phyloP scores from a whole-genome alignment of 2,329 filamentous ascomycete species.

The Calonectria hongkongensis region DNA sequence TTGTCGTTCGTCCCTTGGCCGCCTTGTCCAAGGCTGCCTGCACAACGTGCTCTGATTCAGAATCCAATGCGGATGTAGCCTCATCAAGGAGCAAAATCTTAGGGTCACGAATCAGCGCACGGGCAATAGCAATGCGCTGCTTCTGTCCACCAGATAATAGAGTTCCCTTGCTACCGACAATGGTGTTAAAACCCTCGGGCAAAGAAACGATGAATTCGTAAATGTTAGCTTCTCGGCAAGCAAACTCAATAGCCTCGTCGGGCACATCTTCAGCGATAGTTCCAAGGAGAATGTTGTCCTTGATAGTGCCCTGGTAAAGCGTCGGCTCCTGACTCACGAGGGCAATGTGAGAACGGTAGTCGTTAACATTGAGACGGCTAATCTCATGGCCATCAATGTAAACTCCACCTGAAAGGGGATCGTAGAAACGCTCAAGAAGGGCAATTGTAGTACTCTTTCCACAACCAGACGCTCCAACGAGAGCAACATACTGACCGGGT shows the following conservation, averaged over 20 bases:
- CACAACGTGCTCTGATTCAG: slow-evolving; percentile 85
- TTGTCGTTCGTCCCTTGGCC: slow-evolving; percentile 89
- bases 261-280: slow-evolving; percentile 79
- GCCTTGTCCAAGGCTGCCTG: slow-evolving; percentile 88
- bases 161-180: slow-evolving; percentile 90
- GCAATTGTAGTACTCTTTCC: slow-evolving; percentile 97
- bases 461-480: slow-evolving; percentile 95
- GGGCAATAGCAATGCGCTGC: slow-evolving; percentile 94
- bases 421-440: slow-evolving; percentile 95
- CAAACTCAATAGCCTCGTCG: slow-evolving; percentile 84
- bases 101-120: slow-evolving; percentile 92
- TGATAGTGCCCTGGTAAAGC: slow-evolving; percentile 93
- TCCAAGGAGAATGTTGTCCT: slow-evolving; percentile 91
- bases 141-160: slow-evolving; percentile 94
- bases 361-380: slow-evolving; percentile 85
- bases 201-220: slow-evolving; percentile 93
- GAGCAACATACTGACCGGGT: slow-evolving; percentile 88
- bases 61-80: slow-evolving; percentile 86
- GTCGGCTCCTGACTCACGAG: slow-evolving; percentile 97
- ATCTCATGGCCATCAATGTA: slow-evolving; percentile 91
- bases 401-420: slow-evolving; percentile 86
- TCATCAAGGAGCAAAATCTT: slow-evolving; percentile 90
- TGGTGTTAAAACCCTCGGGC: slow-evolving; percentile 88
- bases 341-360: slow-evolving; percentile 88
- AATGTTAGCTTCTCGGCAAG: slow-evolving; percentile 93